phyloP scores from a whole-genome alignment of 257 asterid genomes.

The Jasminum sambac region DNA sequence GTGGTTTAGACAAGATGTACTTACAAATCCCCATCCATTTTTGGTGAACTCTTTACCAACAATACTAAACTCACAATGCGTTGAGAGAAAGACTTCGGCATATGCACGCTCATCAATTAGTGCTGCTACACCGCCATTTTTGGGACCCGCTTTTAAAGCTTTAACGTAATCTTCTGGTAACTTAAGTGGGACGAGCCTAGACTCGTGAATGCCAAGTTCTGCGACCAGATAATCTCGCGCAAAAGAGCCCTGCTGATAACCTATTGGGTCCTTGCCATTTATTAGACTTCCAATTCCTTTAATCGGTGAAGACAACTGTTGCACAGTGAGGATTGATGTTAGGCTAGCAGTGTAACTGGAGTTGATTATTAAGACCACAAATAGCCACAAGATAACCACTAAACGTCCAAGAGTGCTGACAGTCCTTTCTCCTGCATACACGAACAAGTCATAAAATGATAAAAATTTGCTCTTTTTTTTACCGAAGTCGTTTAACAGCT shows the following conservation, averaged over 20 bases:
- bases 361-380: constrained; percentile 56
- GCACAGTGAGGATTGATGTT: constrained; percentile 70
- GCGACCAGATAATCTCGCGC: constrained; percentile 46
- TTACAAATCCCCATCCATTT: constrained; percentile 73
- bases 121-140: constrained; percentile 61
- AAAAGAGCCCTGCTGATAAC: constrained; percentile 57
- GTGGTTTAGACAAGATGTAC: constrained; percentile 18
- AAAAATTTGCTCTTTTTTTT: too few relatives aligned
- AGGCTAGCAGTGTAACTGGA: constrained; percentile 69
- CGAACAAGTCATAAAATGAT: background rate
- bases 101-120: constrained; percentile 59
- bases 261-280: constrained; percentile 42
- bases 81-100: constrained; percentile 57
- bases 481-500: background rate
- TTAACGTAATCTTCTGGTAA: constrained; percentile 54
- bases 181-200: constrained; percentile 56
- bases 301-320: constrained; percentile 54
- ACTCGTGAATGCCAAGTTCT: constrained; percentile 49
- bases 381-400: constrained; percentile 60
- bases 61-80: constrained; percentile 49
- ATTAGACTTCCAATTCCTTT: constrained; percentile 54
- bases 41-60: constrained; percentile 60
- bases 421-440: constrained; percentile 49
- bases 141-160: constrained; percentile 50
- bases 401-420: constrained; percentile 55